Evolutionary conservation across 208 protist genomes (phyloP).

Genomic region (Acanthamoeba sp.): DNA sequence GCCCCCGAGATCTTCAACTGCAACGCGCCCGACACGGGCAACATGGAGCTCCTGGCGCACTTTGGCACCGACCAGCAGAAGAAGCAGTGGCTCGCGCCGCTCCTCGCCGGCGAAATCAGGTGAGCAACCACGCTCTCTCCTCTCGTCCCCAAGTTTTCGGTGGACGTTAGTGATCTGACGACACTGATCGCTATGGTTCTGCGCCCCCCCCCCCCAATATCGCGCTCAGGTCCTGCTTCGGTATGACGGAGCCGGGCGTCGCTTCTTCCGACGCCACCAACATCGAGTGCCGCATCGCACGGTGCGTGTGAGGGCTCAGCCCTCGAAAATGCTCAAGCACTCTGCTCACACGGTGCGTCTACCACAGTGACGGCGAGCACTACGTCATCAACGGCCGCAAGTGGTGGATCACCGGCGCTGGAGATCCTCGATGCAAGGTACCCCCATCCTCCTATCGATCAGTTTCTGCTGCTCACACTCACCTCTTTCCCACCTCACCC

Average conservation of each 20-base stretch:
- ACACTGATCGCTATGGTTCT: neutral
- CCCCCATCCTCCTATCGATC: neutral
- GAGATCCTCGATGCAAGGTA: conserved; percentile 68
- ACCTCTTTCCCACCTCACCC: no score
- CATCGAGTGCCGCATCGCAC: conserved; percentile 74
- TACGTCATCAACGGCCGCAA: conserved; percentile 92
- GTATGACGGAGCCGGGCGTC: conserved; percentile 91
- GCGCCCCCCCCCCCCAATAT: neutral
- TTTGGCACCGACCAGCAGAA: conserved; percentile 89
- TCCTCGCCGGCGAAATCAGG: conserved; percentile 89
- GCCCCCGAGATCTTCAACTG: conserved; percentile 84
- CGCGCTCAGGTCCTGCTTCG: conserved; percentile 90
- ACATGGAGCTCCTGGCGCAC: conserved; percentile 91
- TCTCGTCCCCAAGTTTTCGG: no score
- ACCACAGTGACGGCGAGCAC: conserved; percentile 79
- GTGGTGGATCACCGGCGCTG: conserved; percentile 87
- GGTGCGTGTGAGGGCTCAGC: no score
- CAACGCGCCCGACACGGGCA: conserved; percentile 87
- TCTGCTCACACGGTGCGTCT: neutral
- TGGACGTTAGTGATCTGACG: no score
- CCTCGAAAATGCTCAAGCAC: no score
- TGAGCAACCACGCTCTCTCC: neutral
- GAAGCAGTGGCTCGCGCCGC: conserved; percentile 87
- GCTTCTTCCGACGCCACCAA: conserved; percentile 87
- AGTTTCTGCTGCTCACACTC: no score